A percentile compares a stretch with the other conserved stretches of the same genome.
Evolutionary conservation across 805 yeast genomes (phyloP).

Genomic region (Hyphopichia homilentoma): DNA sequence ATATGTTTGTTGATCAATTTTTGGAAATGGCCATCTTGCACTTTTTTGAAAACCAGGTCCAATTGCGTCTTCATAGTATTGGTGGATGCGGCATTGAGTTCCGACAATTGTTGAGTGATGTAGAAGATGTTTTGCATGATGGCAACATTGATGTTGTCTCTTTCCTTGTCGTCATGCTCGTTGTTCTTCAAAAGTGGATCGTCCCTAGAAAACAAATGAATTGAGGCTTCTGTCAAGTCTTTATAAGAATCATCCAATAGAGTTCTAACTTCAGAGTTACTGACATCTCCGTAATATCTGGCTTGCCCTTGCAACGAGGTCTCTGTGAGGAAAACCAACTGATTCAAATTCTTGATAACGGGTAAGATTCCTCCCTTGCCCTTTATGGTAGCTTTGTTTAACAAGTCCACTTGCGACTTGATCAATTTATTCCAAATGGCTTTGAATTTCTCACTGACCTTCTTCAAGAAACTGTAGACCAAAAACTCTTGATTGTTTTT

Average conservation of each 20-base stretch:
- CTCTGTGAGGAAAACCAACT: slow-evolving; percentile 30
- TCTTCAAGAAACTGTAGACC: slow-evolving; percentile 45
- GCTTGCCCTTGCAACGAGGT: slow-evolving; percentile 24
- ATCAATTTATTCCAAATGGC: slow-evolving; percentile 59
- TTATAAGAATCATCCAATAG: slow-evolving; percentile 28
- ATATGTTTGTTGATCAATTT: slow-evolving; percentile 43
- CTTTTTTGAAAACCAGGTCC: slow-evolving; percentile 22
- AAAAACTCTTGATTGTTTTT: slow-evolving; percentile 63
- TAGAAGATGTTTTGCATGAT: slow-evolving; percentile 37
- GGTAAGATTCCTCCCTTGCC: slow-evolving; percentile 36
- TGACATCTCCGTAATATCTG: slow-evolving; percentile 12
- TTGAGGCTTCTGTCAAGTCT: slow-evolving; percentile 29
- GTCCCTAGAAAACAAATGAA: slow-evolving; percentile 34
- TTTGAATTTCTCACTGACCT: slow-evolving; percentile 48
- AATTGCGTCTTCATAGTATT: slow-evolving; percentile 20
- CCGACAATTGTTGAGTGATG: slow-evolving; percentile 28
- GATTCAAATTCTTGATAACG: slow-evolving; percentile 29
- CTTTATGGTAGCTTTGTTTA: slow-evolving; percentile 31
- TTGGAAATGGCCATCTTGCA: slow-evolving; percentile 30
- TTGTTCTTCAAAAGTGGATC: slow-evolving; percentile 42
- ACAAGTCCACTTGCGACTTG: slow-evolving; percentile 45
- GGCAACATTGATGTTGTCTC: slow-evolving; percentile 37
- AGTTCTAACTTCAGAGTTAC: slow-evolving; percentile 14
- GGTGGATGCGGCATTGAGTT: slow-evolving; percentile 19
- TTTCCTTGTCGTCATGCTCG: slow-evolving; percentile 42